Evolutionary conservation across 2,329 filamentous ascomycete species (phyloP).

Genomic region (Knoxdaviesia proteae): DNA sequence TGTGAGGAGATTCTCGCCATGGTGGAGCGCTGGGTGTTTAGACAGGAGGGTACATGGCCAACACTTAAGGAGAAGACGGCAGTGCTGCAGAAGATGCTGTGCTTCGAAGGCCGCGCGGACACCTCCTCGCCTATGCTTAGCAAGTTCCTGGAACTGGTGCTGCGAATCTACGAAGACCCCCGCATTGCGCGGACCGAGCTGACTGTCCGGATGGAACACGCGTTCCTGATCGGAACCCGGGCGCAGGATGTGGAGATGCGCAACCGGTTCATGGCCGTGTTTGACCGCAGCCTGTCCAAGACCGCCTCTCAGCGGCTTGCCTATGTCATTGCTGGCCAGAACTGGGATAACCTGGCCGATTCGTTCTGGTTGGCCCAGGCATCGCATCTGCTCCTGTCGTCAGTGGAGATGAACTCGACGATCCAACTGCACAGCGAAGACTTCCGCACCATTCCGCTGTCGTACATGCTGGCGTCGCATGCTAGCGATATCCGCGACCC

Average conservation of each 20-base stretch:
- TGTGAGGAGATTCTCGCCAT: constrained; percentile 87
- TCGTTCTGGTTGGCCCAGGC: constrained; percentile 96
- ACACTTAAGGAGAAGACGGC: constrained; percentile 98
- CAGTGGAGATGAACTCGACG: constrained; percentile 64
- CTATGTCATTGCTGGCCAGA: constrained; percentile 79
- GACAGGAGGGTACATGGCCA: constrained; percentile 83
- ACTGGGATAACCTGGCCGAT: constrained; percentile 88
- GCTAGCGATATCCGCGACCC: constrained; percentile 44
- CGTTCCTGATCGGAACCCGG: constrained; percentile 85
- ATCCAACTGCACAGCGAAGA: constrained; percentile 68
- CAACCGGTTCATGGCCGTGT: constrained; percentile 89
- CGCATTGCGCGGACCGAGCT: constrained; percentile 90
- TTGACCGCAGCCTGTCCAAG: constrained; percentile 85
- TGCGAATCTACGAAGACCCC: constrained; percentile 93
- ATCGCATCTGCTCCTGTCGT: constrained; percentile 77
- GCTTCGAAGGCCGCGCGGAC: constrained; percentile 74
- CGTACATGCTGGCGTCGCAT: constrained; percentile 53
- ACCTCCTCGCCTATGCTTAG: constrained; percentile 50
- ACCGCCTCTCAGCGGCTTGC: constrained; percentile 73
- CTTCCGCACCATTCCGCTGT: constrained; percentile 57
- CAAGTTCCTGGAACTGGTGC: constrained; percentile 88
- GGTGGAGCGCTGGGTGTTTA: constrained; percentile 92
- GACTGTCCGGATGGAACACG: constrained; percentile 92
- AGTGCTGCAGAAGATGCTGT: constrained; percentile 95
- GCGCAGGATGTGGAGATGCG: constrained; percentile 93